Evolutionary conservation across 148 eudicot genomes (phyloP), one percentile per base, ranked within the genome.

Genomic region (Fallopia convolvulus): DNA sequence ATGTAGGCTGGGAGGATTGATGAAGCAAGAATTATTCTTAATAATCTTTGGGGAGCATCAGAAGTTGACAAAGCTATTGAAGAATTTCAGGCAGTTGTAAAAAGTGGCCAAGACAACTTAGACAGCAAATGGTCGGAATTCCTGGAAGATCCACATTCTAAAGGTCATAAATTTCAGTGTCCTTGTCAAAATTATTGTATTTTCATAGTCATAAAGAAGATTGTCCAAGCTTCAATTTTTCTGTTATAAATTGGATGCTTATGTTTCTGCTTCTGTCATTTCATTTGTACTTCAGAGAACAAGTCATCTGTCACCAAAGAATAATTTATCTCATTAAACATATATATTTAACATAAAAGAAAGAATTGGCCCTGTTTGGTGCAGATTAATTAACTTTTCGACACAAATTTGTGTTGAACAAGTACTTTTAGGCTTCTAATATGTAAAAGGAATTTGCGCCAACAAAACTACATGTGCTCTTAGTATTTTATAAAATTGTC

Each of bases 81-180:
- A 77, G 94, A 90, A 79, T 87, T 90, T 77, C 88, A 85, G 81
- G 82, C 87, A 10, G 91, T 92, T 49, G 78, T 82, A 8, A 80
- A 70, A 80, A 75, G 82, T 66, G 85, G 78, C 79, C 86, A 85
- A 60, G 84, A 81, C 79, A 90, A 86, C 70, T 46, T 75, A 77
- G 84, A 83, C 74, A 82, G 85, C 81, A 90, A 82, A 79, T 92
- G 94, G 94, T 79, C 79, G 80, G 97, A 92, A 79, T 91, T 92
- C 63, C 80, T 92, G 75, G 86, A 86, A 81, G 85, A 85, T 83
- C 94, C 97, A 76, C 91, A 92, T 75, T 87, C 89, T 79, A 88
- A 83, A 90, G 97, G 97, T 92, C 84, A 84, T 80, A 63, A 3
- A 23, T 66, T 66, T 66, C 36, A 0, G 10, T 26, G 17, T 36